A percentile compares a stretch with the other conserved stretches of the same genome.
phyloP scores from a whole-genome alignment of 306 rosid genomes.

The Aeschynomene evenia region DNA sequence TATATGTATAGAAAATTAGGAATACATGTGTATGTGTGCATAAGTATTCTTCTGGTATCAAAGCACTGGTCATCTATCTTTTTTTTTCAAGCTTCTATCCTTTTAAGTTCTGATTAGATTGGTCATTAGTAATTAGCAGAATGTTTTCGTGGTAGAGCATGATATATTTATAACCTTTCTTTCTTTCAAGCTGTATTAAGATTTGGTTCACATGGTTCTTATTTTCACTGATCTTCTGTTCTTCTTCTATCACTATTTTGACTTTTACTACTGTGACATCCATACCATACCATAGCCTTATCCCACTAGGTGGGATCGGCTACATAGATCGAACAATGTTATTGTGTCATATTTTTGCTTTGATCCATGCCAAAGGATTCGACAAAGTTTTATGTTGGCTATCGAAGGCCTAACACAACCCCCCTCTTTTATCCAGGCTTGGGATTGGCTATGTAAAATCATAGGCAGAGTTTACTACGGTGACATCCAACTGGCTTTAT shows the following conservation, averaged over 20 bases:
- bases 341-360: too few species aligned
- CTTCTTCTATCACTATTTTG: conserved; percentile 3
- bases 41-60: background rate
- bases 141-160: background rate
- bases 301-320: too few species aligned
- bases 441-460: too few species aligned
- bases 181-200: background rate
- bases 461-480: background rate
- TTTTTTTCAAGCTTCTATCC: conserved; percentile 25
- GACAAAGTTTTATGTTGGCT: too few species aligned
- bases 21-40: background rate
- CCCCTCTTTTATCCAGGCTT: too few species aligned
- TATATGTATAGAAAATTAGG: conserved; percentile 10
- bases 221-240: background rate
- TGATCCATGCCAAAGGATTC: too few species aligned
- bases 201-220: conserved; percentile 12
- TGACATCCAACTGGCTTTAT: conserved; percentile 3
- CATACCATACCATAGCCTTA: too few species aligned
- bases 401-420: too few species aligned
- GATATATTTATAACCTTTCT: background rate
- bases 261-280: background rate
- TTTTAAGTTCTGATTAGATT: background rate
- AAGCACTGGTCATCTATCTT: conserved; percentile 14
- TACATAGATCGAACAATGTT: too few species aligned
- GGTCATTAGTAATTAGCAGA: background rate